Conservation (phyloP, 768 basidiomycete genomes). For the Kwoniella pini region DNA sequence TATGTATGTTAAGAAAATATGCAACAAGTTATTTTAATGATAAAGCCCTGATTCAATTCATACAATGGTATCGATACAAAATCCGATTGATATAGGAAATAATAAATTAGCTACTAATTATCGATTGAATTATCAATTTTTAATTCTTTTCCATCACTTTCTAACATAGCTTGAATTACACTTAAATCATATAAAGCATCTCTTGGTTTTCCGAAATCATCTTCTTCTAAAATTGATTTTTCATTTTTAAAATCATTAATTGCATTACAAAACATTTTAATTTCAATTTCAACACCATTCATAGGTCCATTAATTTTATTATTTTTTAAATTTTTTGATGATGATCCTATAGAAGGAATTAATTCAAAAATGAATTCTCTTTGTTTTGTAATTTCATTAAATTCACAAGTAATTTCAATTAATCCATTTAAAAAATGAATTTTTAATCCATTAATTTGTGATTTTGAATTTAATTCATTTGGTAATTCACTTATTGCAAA, state of each 20-base stretch:
- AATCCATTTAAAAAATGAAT: slow-evolving; percentile 43
- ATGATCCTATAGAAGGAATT: background rate
- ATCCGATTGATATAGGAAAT: too few species aligned
- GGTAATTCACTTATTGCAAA: slow-evolving; percentile 39
- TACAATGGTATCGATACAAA: too few species aligned
- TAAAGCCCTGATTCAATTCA: too few species aligned
- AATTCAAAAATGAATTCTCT: slow-evolving; percentile 29
- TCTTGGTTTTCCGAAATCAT: slow-evolving; percentile 62
- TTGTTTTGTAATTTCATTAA: background rate
- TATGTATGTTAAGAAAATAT: too few species aligned
- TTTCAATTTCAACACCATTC: slow-evolving; percentile 59
- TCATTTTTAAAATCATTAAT: slow-evolving; percentile 63
- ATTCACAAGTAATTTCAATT: slow-evolving; percentile 20
- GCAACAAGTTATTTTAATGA: too few species aligned
- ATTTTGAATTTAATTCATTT: slow-evolving; percentile 10
- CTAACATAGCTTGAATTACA: slow-evolving; percentile 74
- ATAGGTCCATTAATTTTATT: slow-evolving; percentile 57
- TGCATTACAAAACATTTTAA: slow-evolving; percentile 56
- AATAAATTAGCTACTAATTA: too few species aligned
- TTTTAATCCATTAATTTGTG: slow-evolving; percentile 21
- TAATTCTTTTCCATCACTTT: slow-evolving; percentile 64
- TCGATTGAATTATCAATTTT: slow-evolving; percentile 58
- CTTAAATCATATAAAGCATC: slow-evolving; percentile 73
- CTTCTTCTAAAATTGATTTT: slow-evolving; percentile 55
- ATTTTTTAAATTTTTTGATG: slow-evolving; percentile 52